Conservation (phyloP, 2,329 filamentous ascomycete species). For the Colletotrichum salicis region DNA sequence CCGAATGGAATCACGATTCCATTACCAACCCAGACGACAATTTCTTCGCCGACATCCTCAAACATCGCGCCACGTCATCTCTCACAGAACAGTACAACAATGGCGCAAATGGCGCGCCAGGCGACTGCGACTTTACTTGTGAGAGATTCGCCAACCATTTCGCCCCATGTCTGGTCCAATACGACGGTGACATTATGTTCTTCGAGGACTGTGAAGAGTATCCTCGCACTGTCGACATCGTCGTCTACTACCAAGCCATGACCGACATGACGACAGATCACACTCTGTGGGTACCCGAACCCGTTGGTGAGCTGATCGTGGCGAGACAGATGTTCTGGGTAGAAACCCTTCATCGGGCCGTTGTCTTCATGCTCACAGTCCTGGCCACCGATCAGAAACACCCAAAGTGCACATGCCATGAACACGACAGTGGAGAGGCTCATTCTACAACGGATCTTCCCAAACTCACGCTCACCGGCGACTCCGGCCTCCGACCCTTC, state of each 20-base stretch:
- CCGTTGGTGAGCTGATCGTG: neutral
- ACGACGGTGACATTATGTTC: neutral
- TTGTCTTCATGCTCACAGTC: neutral
- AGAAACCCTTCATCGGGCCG: neutral
- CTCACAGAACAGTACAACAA: constrained; percentile 47
- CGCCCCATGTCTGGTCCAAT: too few relatives aligned
- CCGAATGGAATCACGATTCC: constrained; percentile 57
- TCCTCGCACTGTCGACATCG: neutral
- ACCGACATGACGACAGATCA: neutral
- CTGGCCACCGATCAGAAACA: neutral
- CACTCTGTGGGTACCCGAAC: neutral
- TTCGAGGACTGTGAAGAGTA: neutral
- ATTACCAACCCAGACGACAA: constrained; percentile 48
- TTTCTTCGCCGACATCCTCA: constrained; percentile 51
- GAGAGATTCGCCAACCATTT: neutral
- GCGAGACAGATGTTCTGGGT: neutral
- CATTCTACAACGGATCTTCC: neutral
- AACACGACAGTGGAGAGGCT: neutral
- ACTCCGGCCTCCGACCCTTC: neutral
- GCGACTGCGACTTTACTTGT: neutral
- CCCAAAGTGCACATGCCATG: neutral
- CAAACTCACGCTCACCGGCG: neutral
- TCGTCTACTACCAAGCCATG: neutral
- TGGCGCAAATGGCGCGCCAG: constrained; percentile 42
- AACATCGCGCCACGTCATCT: constrained; percentile 49